Evolutionary conservation across 2,329 filamentous ascomycete genomes (phyloP), one percentile per base, ranked within the genome.

Genomic region (Colletotrichum tabaci): DNA sequence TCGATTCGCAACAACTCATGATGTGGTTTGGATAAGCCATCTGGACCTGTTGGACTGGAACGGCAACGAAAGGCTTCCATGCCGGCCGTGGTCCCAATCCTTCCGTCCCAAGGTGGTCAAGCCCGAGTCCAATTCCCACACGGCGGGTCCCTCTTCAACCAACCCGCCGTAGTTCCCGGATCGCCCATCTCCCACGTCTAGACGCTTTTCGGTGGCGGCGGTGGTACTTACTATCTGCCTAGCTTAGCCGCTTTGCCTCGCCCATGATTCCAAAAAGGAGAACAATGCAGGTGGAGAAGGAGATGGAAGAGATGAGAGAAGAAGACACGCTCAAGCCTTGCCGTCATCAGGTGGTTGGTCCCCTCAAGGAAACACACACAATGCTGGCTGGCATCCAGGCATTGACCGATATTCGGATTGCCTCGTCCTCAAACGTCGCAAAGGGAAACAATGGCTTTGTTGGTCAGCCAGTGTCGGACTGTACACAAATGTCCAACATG

Each of bases 111-210:
- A 46, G 21, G 6, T 44, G 40, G 56, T 26, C 40, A 18, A 13
- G 12, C 8, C 60, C 8, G 3, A 47, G 26, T 47, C 57, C 23
- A 18, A 23, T 30, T 35, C 26, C 42, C 57, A 60, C 26, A n/a
- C 40, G 26, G 18, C 38, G 56, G 56, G 13, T 42, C 40, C 56
- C 49, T 23, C 16, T 4, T 49, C 30, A 12, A 40, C 30, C 38
- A 30, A 13, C 42, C 57, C 44, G 44, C 44, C 18, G 52, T 71
- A 62, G 68, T 53, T 67, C 68, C 68, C 58, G 46, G 68, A 60
- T 71, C 65, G 68, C 47, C 50, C 50, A 21, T 52, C 58, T 63
- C 35, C 30, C 40, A 58, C n/a, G 46, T 53, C 16, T n/a, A 15
- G 57, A 55, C 30, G 16, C 52, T 40, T 40, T 56, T 21, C 26